phyloP scores from a whole-genome alignment of 2,329 filamentous ascomycete genomes.

The Aureobasidium sp. region DNA sequence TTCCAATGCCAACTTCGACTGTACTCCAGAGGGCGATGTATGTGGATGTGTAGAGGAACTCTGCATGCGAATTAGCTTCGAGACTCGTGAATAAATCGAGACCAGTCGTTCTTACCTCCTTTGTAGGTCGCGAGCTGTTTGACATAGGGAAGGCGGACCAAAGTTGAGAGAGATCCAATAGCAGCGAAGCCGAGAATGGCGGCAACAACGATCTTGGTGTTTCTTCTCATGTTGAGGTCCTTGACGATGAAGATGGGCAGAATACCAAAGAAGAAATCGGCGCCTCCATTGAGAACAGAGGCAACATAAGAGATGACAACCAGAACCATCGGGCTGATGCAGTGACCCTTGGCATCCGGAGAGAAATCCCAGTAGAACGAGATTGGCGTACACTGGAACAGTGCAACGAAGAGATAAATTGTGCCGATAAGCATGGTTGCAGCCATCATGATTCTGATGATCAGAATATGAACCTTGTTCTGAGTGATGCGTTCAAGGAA shows the following conservation, averaged over 20 bases:
- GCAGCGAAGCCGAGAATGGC: conserved; percentile 30
- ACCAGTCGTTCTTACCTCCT: conserved; percentile 37
- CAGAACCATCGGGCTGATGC: conserved; percentile 15
- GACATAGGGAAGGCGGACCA: conserved; percentile 42
- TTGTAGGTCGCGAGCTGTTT: conserved; percentile 31
- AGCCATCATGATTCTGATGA: conserved; percentile 38
- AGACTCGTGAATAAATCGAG: conserved; percentile 37
- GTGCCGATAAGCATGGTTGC: conserved; percentile 38
- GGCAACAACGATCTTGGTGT: conserved; percentile 29
- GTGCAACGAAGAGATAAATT: conserved; percentile 43
- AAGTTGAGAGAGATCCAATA: conserved; percentile 30
- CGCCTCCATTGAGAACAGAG: conserved; percentile 29
- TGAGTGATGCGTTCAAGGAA: conserved; percentile 46
- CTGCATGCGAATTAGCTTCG: conserved; percentile 8
- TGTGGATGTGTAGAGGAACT: conserved; percentile 24
- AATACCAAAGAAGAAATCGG: conserved; percentile 32
- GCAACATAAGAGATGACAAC: conserved; percentile 17
- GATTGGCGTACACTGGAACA: conserved; percentile 45
- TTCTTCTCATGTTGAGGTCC: conserved; percentile 31
- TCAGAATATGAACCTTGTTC: conserved; percentile 33
- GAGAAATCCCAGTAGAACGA: conserved; percentile 40
- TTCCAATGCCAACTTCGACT: conserved; percentile 31
- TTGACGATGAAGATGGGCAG: conserved; percentile 33
- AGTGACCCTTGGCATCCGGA: conserved; percentile 23
- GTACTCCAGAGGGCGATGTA: conserved; percentile 28